Percentiles rank a stretch among this genome's conserved stretches.
phyloP scores from a whole-genome alignment of 2,329 filamentous ascomycete species.

The Aspergillus sp. region DNA sequence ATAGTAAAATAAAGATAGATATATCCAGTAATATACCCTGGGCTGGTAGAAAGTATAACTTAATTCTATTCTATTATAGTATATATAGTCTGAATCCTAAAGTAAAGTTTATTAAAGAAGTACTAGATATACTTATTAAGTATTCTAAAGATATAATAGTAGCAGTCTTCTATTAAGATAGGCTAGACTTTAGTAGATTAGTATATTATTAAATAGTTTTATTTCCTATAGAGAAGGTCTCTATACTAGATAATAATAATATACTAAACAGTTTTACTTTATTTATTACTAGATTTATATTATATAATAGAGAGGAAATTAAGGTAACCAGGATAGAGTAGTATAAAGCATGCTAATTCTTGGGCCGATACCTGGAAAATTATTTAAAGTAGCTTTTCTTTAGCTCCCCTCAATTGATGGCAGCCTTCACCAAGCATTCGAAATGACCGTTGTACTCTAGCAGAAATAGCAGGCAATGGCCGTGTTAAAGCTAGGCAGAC shows the following conservation, averaged over 20 bases:
- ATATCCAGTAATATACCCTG: neutral
- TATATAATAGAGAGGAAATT: slow-evolving; percentile 33
- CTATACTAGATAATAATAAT: slow-evolving; percentile 48
- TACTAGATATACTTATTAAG: slow-evolving; percentile 50
- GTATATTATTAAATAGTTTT: slow-evolving; percentile 49
- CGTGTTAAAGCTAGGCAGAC: no score
- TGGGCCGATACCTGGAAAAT: slow-evolving; percentile 40
- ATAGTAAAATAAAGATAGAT: slow-evolving; percentile 2
- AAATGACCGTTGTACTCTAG: no score
- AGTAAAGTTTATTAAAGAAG: slow-evolving; percentile 45
- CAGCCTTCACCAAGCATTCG: slow-evolving; percentile 50
- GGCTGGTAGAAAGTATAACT: slow-evolving; percentile 48
- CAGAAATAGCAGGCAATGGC: no score
- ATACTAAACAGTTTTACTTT: slow-evolving; percentile 51
- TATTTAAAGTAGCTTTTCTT: slow-evolving; percentile 48
- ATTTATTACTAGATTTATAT: slow-evolving; percentile 52
- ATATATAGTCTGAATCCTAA: slow-evolving; percentile 61
- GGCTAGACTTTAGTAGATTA: slow-evolving; percentile 49
- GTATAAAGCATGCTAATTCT: slow-evolving; percentile 54
- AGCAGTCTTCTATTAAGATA: slow-evolving; percentile 56
- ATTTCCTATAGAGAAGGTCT: slow-evolving; percentile 47
- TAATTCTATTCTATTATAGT: slow-evolving; percentile 64
- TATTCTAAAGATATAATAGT: slow-evolving; percentile 38
- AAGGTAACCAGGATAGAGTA: slow-evolving; percentile 41
- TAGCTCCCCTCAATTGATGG: slow-evolving; percentile 51